A percentile compares a stretch with the other conserved stretches of the same genome.
These are phyloP conservation scores for Candida dubliniensis DNA, from an alignment of 1,139 yeast genomes.

Conservation along the genomic window DNA sequence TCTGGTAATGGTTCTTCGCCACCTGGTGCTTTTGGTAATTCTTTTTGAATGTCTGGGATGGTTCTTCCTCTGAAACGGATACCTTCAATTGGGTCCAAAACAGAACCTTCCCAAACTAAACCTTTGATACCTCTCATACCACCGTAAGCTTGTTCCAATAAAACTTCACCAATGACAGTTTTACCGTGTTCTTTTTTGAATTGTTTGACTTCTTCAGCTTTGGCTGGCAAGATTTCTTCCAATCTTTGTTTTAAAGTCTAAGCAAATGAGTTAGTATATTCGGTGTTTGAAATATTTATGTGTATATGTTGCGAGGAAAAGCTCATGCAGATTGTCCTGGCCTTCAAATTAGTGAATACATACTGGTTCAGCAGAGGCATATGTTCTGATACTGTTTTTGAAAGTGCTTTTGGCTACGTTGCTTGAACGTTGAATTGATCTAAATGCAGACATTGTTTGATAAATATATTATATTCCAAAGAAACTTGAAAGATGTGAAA, in stretches of 20 bases:
- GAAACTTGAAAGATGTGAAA: background rate
- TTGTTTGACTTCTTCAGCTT: constrained; percentile 87
- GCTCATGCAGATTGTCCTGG: too few species aligned
- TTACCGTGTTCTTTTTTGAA: constrained; percentile 87
- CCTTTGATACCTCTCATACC: constrained; percentile 99
- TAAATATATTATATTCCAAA: background rate
- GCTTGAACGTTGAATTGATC: constrained; percentile 40
- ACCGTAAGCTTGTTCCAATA: constrained; percentile 96
- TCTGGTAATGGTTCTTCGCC: constrained; percentile 87
- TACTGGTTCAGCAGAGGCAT: constrained; percentile 59
- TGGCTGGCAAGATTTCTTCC: constrained; percentile 88
- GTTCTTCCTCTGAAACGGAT: constrained; percentile 98
- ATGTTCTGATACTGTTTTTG: constrained; percentile 34
- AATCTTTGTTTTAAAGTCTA: constrained; percentile 85
- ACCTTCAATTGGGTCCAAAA: constrained; percentile 96
- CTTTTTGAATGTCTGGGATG: constrained; percentile 90
- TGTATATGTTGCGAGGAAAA: too few species aligned
- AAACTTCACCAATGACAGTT: constrained; percentile 90
- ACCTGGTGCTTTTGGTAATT: constrained; percentile 91
- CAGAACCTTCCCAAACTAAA: constrained; percentile 99
- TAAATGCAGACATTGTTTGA: constrained; percentile 37
- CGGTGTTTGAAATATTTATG: background rate
- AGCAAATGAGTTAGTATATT: constrained; percentile 15
- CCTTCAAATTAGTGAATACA: constrained; percentile 16
- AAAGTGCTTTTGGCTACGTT: constrained; percentile 38